Conservation (phyloP, 2,329 filamentous ascomycete genomes). For the Pestalotiopsis sp. region DNA sequence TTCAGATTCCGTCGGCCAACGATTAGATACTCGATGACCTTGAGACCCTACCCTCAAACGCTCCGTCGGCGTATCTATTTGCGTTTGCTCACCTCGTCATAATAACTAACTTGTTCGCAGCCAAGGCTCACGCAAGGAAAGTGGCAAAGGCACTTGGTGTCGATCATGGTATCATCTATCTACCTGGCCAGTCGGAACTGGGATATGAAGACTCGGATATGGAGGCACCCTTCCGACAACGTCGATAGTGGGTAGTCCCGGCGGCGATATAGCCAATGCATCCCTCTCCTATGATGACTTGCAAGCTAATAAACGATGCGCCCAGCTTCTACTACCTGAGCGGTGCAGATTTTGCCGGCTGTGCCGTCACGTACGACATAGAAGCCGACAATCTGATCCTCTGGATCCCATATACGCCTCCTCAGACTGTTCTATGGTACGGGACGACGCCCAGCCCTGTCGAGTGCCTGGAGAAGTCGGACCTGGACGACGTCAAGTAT, state of each 20-base stretch:
- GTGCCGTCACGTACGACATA: constrained; percentile 61
- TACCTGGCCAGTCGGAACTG: constrained; percentile 54
- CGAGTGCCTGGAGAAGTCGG: constrained; percentile 63
- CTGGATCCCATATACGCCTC: constrained; percentile 73
- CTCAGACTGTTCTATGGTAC: constrained; percentile 64
- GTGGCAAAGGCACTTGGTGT: constrained; percentile 54
- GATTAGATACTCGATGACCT: background rate
- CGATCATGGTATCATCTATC: constrained; percentile 55
- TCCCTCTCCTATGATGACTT: background rate
- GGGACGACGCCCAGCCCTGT: constrained; percentile 63
- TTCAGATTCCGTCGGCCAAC: background rate
- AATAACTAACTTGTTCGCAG: constrained; percentile 33
- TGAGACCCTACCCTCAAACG: background rate
- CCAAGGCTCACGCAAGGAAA: constrained; percentile 60
- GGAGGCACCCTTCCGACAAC: constrained; percentile 57
- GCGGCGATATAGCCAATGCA: background rate
- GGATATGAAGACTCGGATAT: constrained; percentile 64
- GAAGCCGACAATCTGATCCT: constrained; percentile 65
- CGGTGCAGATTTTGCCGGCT: constrained; percentile 57
- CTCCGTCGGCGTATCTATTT: background rate
- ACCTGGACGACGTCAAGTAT: constrained; percentile 74
- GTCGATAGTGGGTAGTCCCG: constrained; percentile 54
- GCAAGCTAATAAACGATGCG: constrained; percentile 13
- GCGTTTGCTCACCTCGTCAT: background rate
- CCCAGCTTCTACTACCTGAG: constrained; percentile 62